Evolutionary conservation across 23 red algal genomes (phyloP).

Genomic region (Gracilaria domingensis): DNA sequence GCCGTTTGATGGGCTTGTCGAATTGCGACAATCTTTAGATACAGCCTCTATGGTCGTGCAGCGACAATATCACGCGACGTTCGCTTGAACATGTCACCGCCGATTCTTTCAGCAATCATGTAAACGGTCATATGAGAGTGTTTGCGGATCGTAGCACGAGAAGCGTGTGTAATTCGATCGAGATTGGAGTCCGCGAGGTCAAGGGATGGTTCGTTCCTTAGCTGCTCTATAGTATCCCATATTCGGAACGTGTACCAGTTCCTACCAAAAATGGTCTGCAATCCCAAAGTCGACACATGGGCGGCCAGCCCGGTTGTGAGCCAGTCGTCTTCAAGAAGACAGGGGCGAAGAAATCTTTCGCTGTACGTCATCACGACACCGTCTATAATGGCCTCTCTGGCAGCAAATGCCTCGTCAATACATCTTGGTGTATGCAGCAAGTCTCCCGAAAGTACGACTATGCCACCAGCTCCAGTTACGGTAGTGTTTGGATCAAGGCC

Average conservation of each 20-base stretch:
- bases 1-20: neutral
- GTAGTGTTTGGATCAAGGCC: conserved; percentile 35
- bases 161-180: conserved; percentile 40
- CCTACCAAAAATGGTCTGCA: conserved; percentile 77
- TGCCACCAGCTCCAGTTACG: conserved; percentile 73
- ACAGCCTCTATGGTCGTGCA: conserved; percentile 23
- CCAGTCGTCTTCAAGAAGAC: conserved; percentile 75
- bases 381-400: conserved; percentile 63
- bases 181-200: conserved; percentile 46
- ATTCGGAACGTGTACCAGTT: conserved; percentile 90
- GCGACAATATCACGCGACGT: conserved; percentile 76
- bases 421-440: conserved; percentile 68
- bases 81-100: conserved; percentile 63
- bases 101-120: conserved; percentile 77
- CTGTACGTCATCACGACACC: conserved; percentile 70
- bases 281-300: conserved; percentile 71
- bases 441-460: conserved; percentile 70
- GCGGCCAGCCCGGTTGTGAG: conserved; percentile 74
- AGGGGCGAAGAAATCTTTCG: conserved; percentile 74
- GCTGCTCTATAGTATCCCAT: conserved; percentile 52
- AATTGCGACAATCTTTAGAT: neutral
- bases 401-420: conserved; percentile 83
- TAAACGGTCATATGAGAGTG: conserved; percentile 71
- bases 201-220: conserved; percentile 56
- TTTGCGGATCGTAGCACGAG: conserved; percentile 24